These are phyloP conservation scores for Podospora bellae-mahoneyi DNA, from an alignment of 495 filamentous ascomycete genomes.

Conservation along the genomic window DNA sequence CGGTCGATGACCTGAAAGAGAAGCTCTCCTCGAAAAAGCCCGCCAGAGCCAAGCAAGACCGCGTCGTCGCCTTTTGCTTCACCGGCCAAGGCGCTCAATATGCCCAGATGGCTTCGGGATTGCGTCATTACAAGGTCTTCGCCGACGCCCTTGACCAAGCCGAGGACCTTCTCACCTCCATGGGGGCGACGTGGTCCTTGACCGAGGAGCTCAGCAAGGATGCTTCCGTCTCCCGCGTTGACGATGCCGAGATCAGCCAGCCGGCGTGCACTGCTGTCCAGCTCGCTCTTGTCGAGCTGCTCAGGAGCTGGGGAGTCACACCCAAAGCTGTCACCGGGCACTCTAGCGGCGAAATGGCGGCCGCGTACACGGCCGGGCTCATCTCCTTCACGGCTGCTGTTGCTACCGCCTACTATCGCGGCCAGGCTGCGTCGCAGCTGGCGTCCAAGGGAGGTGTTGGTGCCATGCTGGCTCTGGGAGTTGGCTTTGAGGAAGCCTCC, in stretches of 20 bases:
- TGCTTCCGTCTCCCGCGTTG: slow-evolving; percentile 3
- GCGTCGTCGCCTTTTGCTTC: slow-evolving; percentile 39
- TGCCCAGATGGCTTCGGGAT: slow-evolving; percentile 44
- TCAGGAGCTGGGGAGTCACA: slow-evolving; percentile 44
- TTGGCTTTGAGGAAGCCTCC: slow-evolving; percentile 35
- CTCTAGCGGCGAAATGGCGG: slow-evolving; percentile 56
- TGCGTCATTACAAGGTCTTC: slow-evolving; percentile 31
- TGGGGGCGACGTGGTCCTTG: slow-evolving; percentile 20
- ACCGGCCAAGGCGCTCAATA: slow-evolving; percentile 46
- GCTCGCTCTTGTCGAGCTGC: slow-evolving; percentile 49
- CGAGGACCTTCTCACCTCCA: slow-evolving; percentile 15
- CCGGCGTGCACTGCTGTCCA: slow-evolving; percentile 47
- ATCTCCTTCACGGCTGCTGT: slow-evolving; percentile 44
- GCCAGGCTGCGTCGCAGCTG: slow-evolving; percentile 26
- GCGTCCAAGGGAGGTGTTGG: slow-evolving; percentile 24
- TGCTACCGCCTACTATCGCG: slow-evolving; percentile 43
- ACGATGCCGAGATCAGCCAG: slow-evolving; percentile 27
- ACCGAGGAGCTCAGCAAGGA: slow-evolving; percentile 16
- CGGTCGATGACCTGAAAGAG: background rate
- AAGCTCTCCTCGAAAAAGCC: background rate
- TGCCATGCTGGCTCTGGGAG: slow-evolving; percentile 43
- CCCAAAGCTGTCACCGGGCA: slow-evolving; percentile 51
- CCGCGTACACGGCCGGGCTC: slow-evolving; percentile 41
- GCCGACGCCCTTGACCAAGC: slow-evolving; percentile 1
- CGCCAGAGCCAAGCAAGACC: background rate